Base-by-base conservation (phyloP, 352 stramenopile genomes). In the Pythium oligandrum region DNA sequence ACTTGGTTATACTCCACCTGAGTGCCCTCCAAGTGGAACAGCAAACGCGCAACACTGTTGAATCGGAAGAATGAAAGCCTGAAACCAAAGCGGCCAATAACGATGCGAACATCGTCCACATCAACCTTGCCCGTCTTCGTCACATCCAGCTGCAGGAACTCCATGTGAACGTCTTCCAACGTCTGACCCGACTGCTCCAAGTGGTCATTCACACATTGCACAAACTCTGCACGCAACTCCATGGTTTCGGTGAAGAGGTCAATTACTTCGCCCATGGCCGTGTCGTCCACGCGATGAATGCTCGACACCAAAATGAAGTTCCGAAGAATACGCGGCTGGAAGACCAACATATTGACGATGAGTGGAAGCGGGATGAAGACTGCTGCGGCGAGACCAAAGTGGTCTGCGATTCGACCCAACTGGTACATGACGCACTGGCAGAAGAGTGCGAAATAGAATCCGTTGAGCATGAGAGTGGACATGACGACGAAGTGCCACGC, bases 11-110 rank as follows among this genome's bases (percentile, higher is more conserved):
- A 68, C 54, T 68, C 44, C 11, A 68, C 48, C 8, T 50, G 17
- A 26, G 51, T 60, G n/a, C 60, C 53, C 4, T 50, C 38, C 9
- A 68, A 26, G 34, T 63, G 40, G 34, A 68, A 68, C 6, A 68
- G 54, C 54, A 68, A 17, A 34, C 53, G 55, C 30, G 60, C 60
- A 30, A 68, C 60, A 35, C 60, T 68, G 54, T 68, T 68, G 54
- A 68, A 68, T 4, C 51, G 44, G 47, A 68, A 68, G 54, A 38
- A 68, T 42, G 60, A 63, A 6, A 68, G 51, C 54, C 57, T 63
- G 51, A 68, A 68, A 10, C 60, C 60, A 35, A 63, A 68, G 5
- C 50, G 53, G 1, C 42, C 33, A 5, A 68, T 40, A 45, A 59
- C 60, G 11, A 62, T 45, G 3, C 60, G 60, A 39, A 67, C 53